A percentile compares a stretch with the other conserved stretches of the same genome.
Evolutionary conservation across 352 stramenopile genomes (phyloP).

Genomic region (Phytopythium mirpurense): DNA sequence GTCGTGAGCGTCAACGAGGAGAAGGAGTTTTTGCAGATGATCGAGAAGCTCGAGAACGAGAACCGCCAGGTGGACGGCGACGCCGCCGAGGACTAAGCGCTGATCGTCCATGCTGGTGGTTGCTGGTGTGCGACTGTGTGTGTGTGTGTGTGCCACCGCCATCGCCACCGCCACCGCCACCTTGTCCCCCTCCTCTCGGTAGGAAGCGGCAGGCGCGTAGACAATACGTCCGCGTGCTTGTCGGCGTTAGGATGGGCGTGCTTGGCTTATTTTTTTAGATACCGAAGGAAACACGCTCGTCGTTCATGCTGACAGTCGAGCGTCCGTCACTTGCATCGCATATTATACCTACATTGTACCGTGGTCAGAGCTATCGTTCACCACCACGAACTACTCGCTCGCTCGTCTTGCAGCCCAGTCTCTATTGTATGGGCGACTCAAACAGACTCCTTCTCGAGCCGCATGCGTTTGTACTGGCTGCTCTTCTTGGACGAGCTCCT

Average conservation of each 20-base stretch:
- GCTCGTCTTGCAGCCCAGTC: background rate
- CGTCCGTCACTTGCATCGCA: no score
- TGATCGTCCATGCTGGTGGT: no score
- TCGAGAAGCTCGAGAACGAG: conserved; percentile 98
- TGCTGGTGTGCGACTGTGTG: no score
- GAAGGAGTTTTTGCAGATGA: conserved; percentile 98
- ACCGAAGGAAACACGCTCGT: conserved; percentile 14
- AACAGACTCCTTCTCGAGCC: conserved; percentile 2
- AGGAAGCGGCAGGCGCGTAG: background rate
- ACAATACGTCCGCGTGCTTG: background rate
- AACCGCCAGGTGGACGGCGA: conserved; percentile 98
- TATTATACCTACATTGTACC: no score
- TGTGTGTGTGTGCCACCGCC: no score
- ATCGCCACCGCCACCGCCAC: no score
- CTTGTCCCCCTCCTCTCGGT: background rate
- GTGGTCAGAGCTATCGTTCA: no score
- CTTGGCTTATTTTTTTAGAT: conserved; percentile 8
- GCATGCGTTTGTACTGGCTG: conserved; percentile 69
- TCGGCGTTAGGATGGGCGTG: conserved; percentile 5
- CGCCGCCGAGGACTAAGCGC: conserved; percentile 90
- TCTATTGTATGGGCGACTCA: background rate
- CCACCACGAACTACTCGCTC: no score
- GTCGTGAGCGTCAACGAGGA: conserved; percentile 98
- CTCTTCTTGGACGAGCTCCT: conserved; percentile 71
- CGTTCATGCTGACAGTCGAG: conserved; percentile 10